These are phyloP conservation scores for Chlamydomonas asymmetrica DNA, from an alignment of 139 green algal genomes.

Conservation along the genomic window DNA sequence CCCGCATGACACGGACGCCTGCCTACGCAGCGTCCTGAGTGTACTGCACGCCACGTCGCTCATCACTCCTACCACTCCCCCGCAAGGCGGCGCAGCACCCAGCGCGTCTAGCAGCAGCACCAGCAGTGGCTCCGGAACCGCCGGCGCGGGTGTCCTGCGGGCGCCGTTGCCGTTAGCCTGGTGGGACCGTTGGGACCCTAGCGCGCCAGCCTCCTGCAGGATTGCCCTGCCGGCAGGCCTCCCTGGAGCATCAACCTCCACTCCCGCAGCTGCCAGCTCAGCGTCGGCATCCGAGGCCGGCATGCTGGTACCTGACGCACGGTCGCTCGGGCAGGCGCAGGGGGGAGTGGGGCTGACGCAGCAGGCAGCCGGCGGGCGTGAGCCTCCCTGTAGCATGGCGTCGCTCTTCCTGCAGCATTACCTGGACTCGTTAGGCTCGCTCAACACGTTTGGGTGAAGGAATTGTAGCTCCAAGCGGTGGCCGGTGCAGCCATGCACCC, in stretches of 20 bases:
- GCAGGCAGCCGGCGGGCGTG: neutral
- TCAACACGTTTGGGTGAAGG: slow-evolving; percentile 30
- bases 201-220: slow-evolving; percentile 16
- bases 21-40: no score
- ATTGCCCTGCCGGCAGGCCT: neutral
- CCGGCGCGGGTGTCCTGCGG: neutral
- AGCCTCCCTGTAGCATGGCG: slow-evolving; percentile 19
- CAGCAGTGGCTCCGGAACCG: neutral
- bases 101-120: neutral
- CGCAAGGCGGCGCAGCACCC: no score
- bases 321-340: no score
- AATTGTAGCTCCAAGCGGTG: neutral
- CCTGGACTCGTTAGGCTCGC: slow-evolving; percentile 15
- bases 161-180: slow-evolving; percentile 9
- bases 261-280: no score
- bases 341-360: neutral
- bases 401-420: slow-evolving; percentile 41
- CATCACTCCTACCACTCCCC: no score
- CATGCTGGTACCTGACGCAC: no score
- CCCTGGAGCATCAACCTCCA: neutral
- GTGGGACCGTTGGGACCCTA: slow-evolving; percentile 31
- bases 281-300: no score
- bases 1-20: no score
- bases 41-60: no score
- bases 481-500: no score